These are phyloP conservation scores for Corynascus novoguineensis DNA, from an alignment of 495 filamentous ascomycete genomes.

Conservation along the genomic window DNA sequence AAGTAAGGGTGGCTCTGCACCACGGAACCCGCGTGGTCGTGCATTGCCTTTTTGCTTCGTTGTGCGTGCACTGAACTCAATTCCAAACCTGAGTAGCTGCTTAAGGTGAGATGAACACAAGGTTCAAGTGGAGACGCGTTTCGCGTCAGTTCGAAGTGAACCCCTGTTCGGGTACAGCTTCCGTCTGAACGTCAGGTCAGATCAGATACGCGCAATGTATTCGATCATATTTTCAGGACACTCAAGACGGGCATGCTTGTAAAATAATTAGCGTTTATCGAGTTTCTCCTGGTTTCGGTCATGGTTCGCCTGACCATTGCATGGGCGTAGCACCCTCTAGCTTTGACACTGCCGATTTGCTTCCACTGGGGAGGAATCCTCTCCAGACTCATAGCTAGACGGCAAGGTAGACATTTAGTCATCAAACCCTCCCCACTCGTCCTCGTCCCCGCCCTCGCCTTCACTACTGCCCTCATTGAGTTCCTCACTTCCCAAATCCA, in stretches of 20 bases:
- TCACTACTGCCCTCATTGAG: constrained; percentile 1
- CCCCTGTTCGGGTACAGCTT: constrained; percentile 11
- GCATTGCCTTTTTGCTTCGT: neutral
- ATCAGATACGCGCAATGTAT: no score
- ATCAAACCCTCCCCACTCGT: constrained; percentile 47
- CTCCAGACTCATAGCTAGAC: no score
- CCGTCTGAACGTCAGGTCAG: neutral
- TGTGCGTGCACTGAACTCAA: neutral
- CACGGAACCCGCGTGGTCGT: neutral
- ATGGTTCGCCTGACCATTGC: no score
- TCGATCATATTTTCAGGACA: no score
- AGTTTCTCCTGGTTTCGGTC: no score
- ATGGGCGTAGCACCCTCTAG: no score
- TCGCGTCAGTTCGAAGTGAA: neutral
- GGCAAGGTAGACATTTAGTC: constrained; percentile 27
- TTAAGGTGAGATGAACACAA: neutral
- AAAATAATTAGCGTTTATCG: no score
- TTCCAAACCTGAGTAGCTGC: neutral
- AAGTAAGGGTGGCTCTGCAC: constrained; percentile 63
- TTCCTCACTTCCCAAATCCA: constrained; percentile 8
- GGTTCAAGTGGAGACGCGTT: neutral
- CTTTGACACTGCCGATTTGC: no score
- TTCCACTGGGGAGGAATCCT: no score
- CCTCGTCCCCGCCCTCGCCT: constrained; percentile 7
- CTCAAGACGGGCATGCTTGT: no score